These are phyloP conservation scores for Nitzschia palea DNA, from an alignment of 108 stramenopile genomes.

Conservation along the genomic window DNA sequence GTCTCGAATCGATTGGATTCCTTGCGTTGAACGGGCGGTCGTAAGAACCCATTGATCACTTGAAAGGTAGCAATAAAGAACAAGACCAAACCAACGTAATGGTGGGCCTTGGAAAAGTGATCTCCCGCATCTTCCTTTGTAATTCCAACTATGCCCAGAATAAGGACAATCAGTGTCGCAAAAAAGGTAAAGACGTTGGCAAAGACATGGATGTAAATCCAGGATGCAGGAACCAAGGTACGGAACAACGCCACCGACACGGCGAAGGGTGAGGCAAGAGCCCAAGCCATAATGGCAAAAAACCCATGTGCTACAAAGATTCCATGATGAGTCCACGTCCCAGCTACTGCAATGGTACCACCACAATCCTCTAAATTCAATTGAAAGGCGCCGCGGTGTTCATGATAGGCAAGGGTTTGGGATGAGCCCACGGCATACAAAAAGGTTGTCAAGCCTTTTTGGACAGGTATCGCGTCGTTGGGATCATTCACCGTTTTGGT, in stretches of 20 bases:
- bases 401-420: slow-evolving; percentile 44
- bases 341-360: neutral
- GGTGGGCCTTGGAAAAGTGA: slow-evolving; percentile 52
- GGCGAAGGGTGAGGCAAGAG: slow-evolving; percentile 43
- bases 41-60: slow-evolving; percentile 45
- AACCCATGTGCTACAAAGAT: slow-evolving; percentile 48
- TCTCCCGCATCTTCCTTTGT: neutral
- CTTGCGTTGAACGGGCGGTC: slow-evolving; percentile 43
- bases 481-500: slow-evolving; percentile 13
- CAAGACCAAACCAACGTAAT: slow-evolving; percentile 45
- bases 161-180: slow-evolving; percentile 32
- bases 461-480: slow-evolving; percentile 10
- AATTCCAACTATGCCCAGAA: slow-evolving; percentile 32
- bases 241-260: slow-evolving; percentile 57
- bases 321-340: slow-evolving; percentile 6
- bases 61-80: slow-evolving; percentile 44
- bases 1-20: slow-evolving; percentile 11
- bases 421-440: slow-evolving; percentile 39
- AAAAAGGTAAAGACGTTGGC: slow-evolving; percentile 46
- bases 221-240: slow-evolving; percentile 42
- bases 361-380: slow-evolving; percentile 29
- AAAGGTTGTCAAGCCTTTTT: slow-evolving; percentile 33
- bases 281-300: slow-evolving; percentile 43
- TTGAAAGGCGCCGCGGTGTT: slow-evolving; percentile 30
- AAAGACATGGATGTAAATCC: slow-evolving; percentile 69